Percentiles rank a stretch among this genome's conserved stretches.
phyloP scores from a whole-genome alignment of 2,329 filamentous ascomycete species.

The Penicillium sp. region DNA sequence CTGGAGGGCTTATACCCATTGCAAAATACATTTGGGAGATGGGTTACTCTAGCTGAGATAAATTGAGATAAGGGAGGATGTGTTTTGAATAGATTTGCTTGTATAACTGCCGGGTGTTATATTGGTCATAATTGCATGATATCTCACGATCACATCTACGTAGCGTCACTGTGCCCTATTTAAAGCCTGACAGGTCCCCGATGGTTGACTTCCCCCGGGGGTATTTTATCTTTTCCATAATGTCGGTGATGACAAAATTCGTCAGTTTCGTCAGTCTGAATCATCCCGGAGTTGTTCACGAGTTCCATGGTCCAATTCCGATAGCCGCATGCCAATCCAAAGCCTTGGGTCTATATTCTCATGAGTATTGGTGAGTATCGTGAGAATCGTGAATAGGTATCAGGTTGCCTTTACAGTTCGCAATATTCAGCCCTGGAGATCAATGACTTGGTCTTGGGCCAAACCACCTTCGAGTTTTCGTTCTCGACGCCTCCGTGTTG shows the following conservation, averaged over 20 bases:
- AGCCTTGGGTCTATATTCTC: slow-evolving; percentile 19
- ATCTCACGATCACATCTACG: slow-evolving; percentile 28
- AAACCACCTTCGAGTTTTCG: not conserved
- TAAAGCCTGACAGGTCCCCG: slow-evolving; percentile 10
- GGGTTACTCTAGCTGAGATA: slow-evolving; percentile 1
- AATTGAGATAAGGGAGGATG: slow-evolving; percentile 4
- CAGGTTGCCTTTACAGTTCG: not conserved
- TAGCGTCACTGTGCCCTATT: slow-evolving; percentile 23
- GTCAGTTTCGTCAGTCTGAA: slow-evolving; percentile 32
- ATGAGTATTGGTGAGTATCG: not conserved
- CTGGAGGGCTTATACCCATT: slow-evolving; percentile 21
- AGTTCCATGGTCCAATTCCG: slow-evolving; percentile 25
- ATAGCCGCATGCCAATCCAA: slow-evolving; percentile 16
- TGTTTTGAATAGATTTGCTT: slow-evolving; percentile 16
- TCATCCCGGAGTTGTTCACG: slow-evolving; percentile 16
- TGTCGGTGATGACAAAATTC: slow-evolving; percentile 29
- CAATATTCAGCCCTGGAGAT: not conserved
- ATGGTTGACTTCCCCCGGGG: not conserved
- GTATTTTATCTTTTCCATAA: slow-evolving; percentile 15
- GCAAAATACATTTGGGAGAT: slow-evolving; percentile 8
- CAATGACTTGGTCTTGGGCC: not conserved
- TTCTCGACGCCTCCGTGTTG: slow-evolving; percentile 2
- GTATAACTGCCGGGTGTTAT: slow-evolving; percentile 13
- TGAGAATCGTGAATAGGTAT: not conserved
- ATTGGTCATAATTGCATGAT: slow-evolving; percentile 29